A percentile compares a stretch with the other conserved stretches of the same genome.
These are phyloP conservation scores for Centella asiatica DNA, from an alignment of 129 eudicot genomes.

Conservation along the genomic window DNA sequence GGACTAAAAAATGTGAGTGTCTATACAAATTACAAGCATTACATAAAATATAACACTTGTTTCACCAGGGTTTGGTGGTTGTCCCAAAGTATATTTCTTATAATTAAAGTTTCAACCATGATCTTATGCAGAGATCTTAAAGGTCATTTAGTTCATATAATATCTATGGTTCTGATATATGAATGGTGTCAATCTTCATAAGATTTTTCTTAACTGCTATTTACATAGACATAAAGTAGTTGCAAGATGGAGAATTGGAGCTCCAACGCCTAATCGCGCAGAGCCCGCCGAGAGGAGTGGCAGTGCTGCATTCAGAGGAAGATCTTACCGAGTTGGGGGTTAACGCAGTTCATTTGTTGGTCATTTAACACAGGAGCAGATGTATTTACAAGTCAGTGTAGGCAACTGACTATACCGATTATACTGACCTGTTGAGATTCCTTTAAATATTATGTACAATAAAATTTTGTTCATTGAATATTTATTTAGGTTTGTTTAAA, in stretches of 20 bases:
- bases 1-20: background rate
- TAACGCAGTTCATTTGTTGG: slow-evolving; percentile 12
- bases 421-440: too few relatives aligned
- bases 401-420: too few relatives aligned
- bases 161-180: background rate
- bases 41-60: background rate
- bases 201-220: slow-evolving; percentile 33
- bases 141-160: background rate
- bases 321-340: slow-evolving; percentile 59
- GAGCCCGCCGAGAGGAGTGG: slow-evolving; percentile 40
- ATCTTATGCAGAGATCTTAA: background rate
- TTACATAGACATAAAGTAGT: slow-evolving; percentile 53
- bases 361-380: background rate
- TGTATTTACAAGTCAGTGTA: background rate
- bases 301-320: slow-evolving; percentile 59
- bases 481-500: too few relatives aligned
- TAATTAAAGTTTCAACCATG: background rate
- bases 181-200: background rate
- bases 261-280: slow-evolving; percentile 25
- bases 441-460: too few relatives aligned
- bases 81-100: background rate
- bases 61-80: background rate
- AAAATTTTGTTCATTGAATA: too few relatives aligned
- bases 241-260: slow-evolving; percentile 56
- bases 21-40: too few relatives aligned